These are phyloP conservation scores for Alternaria panax DNA, from an alignment of 2,329 filamentous ascomycete species.

Conservation along the genomic window DNA sequence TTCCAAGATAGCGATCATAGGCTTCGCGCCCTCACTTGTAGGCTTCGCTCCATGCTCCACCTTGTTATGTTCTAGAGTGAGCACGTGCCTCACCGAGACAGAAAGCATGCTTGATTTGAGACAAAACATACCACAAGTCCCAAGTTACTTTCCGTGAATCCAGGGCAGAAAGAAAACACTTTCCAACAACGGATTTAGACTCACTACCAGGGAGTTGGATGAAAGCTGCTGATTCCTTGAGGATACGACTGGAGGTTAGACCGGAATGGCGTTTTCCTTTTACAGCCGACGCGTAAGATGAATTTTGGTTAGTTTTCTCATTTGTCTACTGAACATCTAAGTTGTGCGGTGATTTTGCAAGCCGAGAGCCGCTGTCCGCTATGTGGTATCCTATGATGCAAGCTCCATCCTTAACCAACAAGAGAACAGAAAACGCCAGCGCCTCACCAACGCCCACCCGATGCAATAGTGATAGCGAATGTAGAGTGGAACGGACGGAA, in stretches of 20 bases:
- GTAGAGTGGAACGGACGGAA: not conserved
- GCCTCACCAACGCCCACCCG: not conserved
- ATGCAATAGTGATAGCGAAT: slow-evolving; percentile 1
- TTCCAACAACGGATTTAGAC: slow-evolving; percentile 28
- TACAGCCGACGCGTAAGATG: not conserved
- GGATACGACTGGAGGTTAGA: not conserved
- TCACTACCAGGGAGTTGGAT: not conserved
- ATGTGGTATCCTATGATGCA: slow-evolving; percentile 9
- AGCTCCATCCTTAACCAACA: not conserved
- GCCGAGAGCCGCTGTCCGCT: slow-evolving; percentile 3
- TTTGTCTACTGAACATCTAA: not conserved
- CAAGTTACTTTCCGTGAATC: slow-evolving; percentile 44
- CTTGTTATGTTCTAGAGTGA: not conserved
- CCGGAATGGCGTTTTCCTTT: not conserved
- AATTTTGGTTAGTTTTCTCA: not conserved
- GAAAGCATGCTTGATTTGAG: not conserved
- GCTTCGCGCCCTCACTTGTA: slow-evolving; percentile 37
- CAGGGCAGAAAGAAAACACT: slow-evolving; percentile 47
- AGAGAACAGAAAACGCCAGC: not conserved
- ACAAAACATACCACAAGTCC: slow-evolving; percentile 4
- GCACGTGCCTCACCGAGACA: not conserved
- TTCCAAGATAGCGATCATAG: slow-evolving; percentile 46
- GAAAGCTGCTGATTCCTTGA: not conserved
- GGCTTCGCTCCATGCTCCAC: slow-evolving; percentile 45
- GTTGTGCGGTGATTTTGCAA: slow-evolving; percentile 1